A percentile compares a stretch with the other conserved stretches of the same genome.
Evolutionary conservation across 148 eudicot genomes (phyloP).

Genomic region (Nepenthes mirabilis): DNA sequence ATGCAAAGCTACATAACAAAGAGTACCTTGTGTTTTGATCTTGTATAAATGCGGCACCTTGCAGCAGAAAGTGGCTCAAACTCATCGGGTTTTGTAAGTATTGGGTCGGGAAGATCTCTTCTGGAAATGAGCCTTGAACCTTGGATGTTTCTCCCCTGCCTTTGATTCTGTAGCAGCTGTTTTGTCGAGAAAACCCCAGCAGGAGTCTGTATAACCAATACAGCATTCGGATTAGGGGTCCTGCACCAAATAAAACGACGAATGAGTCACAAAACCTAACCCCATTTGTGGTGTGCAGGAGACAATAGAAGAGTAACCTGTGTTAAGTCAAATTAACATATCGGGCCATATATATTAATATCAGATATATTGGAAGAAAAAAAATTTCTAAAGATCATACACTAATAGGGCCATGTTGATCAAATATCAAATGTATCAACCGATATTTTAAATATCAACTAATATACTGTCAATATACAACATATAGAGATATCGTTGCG

Average conservation of each 20-base stretch:
- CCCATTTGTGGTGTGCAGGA: not conserved
- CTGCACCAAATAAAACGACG: slow-evolving; percentile 25
- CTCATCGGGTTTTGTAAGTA: slow-evolving; percentile 16
- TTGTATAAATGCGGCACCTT: slow-evolving; percentile 59
- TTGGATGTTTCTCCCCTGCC: slow-evolving; percentile 27
- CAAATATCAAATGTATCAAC: too few species aligned
- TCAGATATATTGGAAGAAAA: too few species aligned
- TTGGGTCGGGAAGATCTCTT: slow-evolving; percentile 28
- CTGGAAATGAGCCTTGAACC: slow-evolving; percentile 54
- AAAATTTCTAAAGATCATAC: too few species aligned
- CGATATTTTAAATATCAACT: too few species aligned
- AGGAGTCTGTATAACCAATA: slow-evolving; percentile 62
- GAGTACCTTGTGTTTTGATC: slow-evolving; percentile 44
- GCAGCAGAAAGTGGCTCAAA: slow-evolving; percentile 55
- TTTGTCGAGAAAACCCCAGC: slow-evolving; percentile 52
- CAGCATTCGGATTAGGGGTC: slow-evolving; percentile 59
- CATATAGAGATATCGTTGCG: too few species aligned
- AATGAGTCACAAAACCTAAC: not conserved
- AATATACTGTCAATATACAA: too few species aligned
- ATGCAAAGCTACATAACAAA: not conserved
- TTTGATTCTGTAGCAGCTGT: slow-evolving; percentile 44
- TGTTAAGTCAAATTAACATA: too few species aligned
- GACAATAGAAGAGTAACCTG: too few species aligned
- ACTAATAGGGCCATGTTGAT: too few species aligned
- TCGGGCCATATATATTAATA: too few species aligned